Conservation (phyloP, 768 basidiomycete genomes). For the Pholiota microspora region DNA sequence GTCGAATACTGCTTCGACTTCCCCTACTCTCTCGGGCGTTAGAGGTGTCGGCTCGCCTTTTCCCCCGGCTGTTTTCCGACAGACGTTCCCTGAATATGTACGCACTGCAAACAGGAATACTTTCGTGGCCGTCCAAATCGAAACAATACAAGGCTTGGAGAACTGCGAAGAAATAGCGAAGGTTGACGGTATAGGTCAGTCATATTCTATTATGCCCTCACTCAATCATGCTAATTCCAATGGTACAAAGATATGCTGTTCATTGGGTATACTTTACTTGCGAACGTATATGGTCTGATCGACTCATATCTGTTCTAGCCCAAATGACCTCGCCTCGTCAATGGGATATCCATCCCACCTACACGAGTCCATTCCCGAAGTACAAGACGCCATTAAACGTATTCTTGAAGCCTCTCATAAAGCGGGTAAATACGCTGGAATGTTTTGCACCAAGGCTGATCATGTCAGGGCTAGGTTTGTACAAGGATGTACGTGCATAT, state of each 20-base stretch:
- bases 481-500: slow-evolving; percentile 17
- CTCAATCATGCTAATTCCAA: neutral
- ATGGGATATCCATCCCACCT: slow-evolving; percentile 18
- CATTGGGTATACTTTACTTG: slow-evolving; percentile 10
- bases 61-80: slow-evolving; percentile 19
- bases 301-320: slow-evolving; percentile 8
- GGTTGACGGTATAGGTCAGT: slow-evolving; percentile 18
- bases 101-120: slow-evolving; percentile 22
- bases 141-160: slow-evolving; percentile 17
- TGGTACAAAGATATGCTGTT: slow-evolving; percentile 19
- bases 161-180: slow-evolving; percentile 22
- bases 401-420: slow-evolving; percentile 15
- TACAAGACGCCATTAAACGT: slow-evolving; percentile 17
- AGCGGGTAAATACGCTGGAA: slow-evolving; percentile 22
- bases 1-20: slow-evolving; percentile 1
- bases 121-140: slow-evolving; percentile 19
- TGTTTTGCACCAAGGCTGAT: slow-evolving; percentile 19
- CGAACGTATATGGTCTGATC: neutral
- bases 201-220: neutral
- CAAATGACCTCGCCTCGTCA: slow-evolving; percentile 20
- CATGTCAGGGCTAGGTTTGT: slow-evolving; percentile 15
- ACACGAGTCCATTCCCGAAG: slow-evolving; percentile 19
- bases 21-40: slow-evolving; percentile 12
- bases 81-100: slow-evolving; percentile 18
- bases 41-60: slow-evolving; percentile 21